These are phyloP conservation scores for Rhizopogon rudus DNA, from an alignment of 768 basidiomycete genomes.

Conservation along the genomic window DNA sequence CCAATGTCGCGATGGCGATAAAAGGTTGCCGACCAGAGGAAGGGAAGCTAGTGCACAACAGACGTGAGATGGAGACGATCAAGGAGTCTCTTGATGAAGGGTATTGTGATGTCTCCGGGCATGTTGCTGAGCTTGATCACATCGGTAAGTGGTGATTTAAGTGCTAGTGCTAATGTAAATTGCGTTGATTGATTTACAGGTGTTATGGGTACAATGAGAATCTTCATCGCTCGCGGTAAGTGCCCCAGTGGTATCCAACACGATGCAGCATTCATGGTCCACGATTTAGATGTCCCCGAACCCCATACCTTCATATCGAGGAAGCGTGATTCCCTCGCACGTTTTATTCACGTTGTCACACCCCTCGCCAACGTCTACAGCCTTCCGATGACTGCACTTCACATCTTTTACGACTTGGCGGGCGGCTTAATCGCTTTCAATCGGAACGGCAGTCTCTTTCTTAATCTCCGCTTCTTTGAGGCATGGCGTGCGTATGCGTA, in stretches of 20 bases:
- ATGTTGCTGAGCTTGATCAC: constrained; percentile 51
- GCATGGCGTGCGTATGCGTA: constrained; percentile 71
- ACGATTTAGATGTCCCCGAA: constrained; percentile 51
- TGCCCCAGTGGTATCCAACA: background rate
- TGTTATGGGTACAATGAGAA: constrained; percentile 54
- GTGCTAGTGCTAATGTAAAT: background rate
- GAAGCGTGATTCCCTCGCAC: constrained; percentile 54
- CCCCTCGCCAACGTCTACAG: constrained; percentile 68
- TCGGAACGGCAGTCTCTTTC: constrained; percentile 78
- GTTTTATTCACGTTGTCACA: constrained; percentile 68
- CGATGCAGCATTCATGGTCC: constrained; percentile 4
- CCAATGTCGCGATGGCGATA: constrained; percentile 69
- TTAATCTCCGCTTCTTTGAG: constrained; percentile 83
- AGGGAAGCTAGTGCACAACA: constrained; percentile 54
- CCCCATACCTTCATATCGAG: constrained; percentile 41
- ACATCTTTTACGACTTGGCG: constrained; percentile 79
- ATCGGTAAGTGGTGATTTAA: constrained; percentile 42
- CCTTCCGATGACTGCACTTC: constrained; percentile 67
- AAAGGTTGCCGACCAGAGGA: constrained; percentile 69
- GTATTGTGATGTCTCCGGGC: constrained; percentile 76
- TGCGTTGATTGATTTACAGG: constrained; percentile 31
- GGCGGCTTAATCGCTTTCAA: constrained; percentile 95
- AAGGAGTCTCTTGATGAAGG: constrained; percentile 75
- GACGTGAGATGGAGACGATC: constrained; percentile 64
- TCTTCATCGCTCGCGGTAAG: constrained; percentile 61